These are phyloP conservation scores for Nitzschia sp. DNA, from an alignment of 108 stramenopile species.

Conservation along the genomic window DNA sequence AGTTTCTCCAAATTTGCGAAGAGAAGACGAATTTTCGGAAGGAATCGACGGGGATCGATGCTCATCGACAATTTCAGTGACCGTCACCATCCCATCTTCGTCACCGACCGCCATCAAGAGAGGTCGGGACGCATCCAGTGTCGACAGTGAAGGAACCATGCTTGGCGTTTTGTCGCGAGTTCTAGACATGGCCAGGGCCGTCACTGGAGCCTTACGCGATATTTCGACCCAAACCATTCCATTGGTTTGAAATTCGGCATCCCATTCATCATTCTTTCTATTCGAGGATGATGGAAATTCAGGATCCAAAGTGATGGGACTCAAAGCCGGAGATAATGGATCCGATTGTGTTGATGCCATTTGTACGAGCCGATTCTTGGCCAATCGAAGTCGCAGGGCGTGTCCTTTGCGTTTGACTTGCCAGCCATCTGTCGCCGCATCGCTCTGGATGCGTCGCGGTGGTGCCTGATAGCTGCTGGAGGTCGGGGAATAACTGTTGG, in stretches of 20 bases:
- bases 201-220: conserved; percentile 6
- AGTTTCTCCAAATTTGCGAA: conserved; percentile 1
- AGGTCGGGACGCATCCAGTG: neutral
- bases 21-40: neutral
- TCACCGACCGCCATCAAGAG: conserved; percentile 37
- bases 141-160: neutral
- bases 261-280: neutral
- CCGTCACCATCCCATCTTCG: conserved; percentile 24
- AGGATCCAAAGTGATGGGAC: neutral
- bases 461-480: neutral
- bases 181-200: conserved; percentile 37
- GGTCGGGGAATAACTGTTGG: no score
- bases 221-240: conserved; percentile 40
- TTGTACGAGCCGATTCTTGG: conserved; percentile 26
- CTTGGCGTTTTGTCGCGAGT: neutral
- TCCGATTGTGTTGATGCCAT: conserved; percentile 13
- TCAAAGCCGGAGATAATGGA: no score
- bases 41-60: neutral
- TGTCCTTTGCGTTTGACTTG: conserved; percentile 21
- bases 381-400: conserved; percentile 33
- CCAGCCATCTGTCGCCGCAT: conserved; percentile 5
- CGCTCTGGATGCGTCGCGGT: neutral
- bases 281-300: neutral
- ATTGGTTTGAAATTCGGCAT: conserved; percentile 9
- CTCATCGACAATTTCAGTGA: conserved; percentile 34